Evolutionary conservation across 257 asterid species (phyloP), one percentile per base, ranked within the genome.

Genomic region (Nyctanthes arbortristis): DNA sequence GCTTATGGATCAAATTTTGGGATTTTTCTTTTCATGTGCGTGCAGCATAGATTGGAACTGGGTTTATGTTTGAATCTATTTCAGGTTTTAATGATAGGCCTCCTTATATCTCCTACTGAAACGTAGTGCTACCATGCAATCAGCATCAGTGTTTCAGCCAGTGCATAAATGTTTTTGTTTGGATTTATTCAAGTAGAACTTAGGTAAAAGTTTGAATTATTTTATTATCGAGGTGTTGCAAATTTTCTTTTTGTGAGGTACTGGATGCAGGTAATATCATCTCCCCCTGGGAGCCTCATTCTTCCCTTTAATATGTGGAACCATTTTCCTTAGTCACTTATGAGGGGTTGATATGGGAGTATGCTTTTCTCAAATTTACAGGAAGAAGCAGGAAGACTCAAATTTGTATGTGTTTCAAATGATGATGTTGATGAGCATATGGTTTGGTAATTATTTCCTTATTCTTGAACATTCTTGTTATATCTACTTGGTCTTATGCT

Each of bases 341-440:
- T 52, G 16, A 39, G 59, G 32, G 47, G 37, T 58, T 68, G 69
- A 65, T 67, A 40, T 52, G 24, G 65, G 65, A 54, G 65, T 69
- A 24, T 22, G 16, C 57, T 59, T 77, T 70, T 36, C 33, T 52
- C n/a, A 63, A 69, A 30, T 66, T 79, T 32, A 39, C 90, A 94
- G 99, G 99, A 94, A 84, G 97, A 87, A 82, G 81, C 96, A 25
- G 99, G 98, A 77, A 81, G 61, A 33, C 88, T 94, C 72, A 89
- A 84, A 78, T 94, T 94, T 64, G 93, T 79, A 14, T 94, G 96
- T 64, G 96, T 88, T 69, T 89, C 97, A 31, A 94, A 94, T 74
- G 99, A 94, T 78, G 87, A 93, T 61, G 40, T 72, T 65, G 98
- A 91, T 78, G 75, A 87, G 68, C 97, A 94, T 79, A 94, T 94